phyloP scores from a whole-genome alignment of 345 rosid genomes.

The Gossypioides kirkii region DNA sequence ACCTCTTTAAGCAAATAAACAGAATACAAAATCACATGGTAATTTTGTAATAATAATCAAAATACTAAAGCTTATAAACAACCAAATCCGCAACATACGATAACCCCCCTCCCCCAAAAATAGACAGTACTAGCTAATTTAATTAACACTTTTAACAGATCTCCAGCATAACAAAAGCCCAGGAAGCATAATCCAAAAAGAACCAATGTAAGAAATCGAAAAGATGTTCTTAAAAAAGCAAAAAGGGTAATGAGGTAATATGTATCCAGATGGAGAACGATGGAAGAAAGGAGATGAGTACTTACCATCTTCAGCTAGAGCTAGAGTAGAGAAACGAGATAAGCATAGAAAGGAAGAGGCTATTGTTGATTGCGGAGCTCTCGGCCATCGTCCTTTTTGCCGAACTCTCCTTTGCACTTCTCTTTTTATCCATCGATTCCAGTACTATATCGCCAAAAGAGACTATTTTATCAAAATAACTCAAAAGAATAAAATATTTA shows the following conservation, averaged over 20 bases:
- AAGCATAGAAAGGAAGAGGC: constrained; percentile 35
- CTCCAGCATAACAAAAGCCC: constrained; percentile 22
- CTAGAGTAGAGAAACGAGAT: constrained; percentile 35
- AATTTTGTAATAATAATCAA: neutral
- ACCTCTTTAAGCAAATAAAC: neutral
- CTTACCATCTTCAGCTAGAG: constrained; percentile 64
- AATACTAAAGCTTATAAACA: neutral
- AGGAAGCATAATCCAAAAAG: constrained; percentile 8
- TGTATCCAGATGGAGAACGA: neutral
- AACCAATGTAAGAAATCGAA: neutral
- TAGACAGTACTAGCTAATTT: too few species aligned
- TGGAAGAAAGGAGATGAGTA: constrained; percentile 1
- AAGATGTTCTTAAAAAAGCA: neutral
- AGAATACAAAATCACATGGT: neutral
- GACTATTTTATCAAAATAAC: too few species aligned
- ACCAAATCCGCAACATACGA: neutral
- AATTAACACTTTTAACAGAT: constrained; percentile 14
- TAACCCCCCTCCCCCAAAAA: too few species aligned
- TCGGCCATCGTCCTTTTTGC: constrained; percentile 45
- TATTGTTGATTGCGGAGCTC: constrained; percentile 27
- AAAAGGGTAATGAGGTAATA: neutral
- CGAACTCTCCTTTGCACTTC: constrained; percentile 8
- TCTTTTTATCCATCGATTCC: constrained; percentile 50
- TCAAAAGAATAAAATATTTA: too few species aligned
- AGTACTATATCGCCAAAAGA: constrained; percentile 8